A percentile compares a stretch with the other conserved stretches of the same genome.
phyloP scores from a whole-genome alignment of 148 eudicot genomes.

The Bassia scoparia region DNA sequence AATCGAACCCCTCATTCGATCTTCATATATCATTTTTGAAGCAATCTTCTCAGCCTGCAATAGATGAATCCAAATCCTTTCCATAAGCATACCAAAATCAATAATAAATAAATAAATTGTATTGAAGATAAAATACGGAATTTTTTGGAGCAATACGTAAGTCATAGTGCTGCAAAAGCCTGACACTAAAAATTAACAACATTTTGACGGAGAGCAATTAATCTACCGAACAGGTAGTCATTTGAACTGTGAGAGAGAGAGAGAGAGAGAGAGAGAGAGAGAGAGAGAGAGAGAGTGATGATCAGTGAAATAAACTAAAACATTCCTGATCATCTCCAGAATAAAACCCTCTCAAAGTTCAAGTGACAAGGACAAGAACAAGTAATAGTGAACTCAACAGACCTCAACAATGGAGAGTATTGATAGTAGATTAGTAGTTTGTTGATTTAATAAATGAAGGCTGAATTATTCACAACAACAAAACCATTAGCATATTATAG shows the following conservation, averaged over 20 bases:
- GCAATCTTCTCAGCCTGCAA: conserved; percentile 98
- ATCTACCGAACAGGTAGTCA: neutral
- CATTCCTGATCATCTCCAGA: neutral
- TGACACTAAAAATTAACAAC: neutral
- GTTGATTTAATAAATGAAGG: neutral
- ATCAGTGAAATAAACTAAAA: neutral
- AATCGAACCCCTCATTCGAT: conserved; percentile 97
- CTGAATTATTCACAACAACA: neutral
- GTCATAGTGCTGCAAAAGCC: neutral
- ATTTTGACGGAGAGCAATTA: neutral
- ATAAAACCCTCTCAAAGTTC: neutral
- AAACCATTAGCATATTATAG: neutral
- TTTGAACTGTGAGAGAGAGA: too few species aligned
- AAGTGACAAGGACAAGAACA: too few species aligned
- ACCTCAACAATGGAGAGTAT: neutral
- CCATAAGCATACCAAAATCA: neutral
- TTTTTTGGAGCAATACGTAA: neutral
- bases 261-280: too few species aligned
- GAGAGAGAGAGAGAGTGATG: too few species aligned
- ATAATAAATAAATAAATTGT: neutral
- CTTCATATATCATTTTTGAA: conserved; percentile 92
- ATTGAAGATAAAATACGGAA: neutral
- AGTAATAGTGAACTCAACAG: neutral
- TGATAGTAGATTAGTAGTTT: neutral
- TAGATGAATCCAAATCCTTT: neutral